Evolutionary conservation across 2,329 filamentous ascomycete species (phyloP).

Genomic region (Chaetomiaceae sp.): DNA sequence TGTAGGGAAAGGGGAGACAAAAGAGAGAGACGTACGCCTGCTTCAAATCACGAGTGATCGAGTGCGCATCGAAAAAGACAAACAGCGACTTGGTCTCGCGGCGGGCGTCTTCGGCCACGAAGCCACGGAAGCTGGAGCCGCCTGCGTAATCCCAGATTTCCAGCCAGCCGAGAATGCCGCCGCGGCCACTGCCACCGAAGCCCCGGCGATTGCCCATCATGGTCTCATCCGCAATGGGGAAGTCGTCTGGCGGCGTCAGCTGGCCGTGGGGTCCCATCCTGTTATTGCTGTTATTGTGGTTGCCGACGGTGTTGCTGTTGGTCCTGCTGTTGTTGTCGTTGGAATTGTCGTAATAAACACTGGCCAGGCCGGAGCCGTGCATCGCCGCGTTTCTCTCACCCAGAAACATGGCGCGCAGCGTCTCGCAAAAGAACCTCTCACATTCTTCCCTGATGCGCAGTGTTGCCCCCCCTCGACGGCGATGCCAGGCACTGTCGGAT

Average conservation of each 20-base stretch:
- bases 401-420: constrained; percentile 88
- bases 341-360: constrained; percentile 52
- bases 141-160: constrained; percentile 84
- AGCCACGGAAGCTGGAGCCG: constrained; percentile 80
- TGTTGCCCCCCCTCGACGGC: constrained; percentile 84
- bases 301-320: constrained; percentile 18
- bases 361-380: constrained; percentile 82
- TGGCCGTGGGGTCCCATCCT: constrained; percentile 11
- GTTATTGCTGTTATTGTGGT: constrained; percentile 13
- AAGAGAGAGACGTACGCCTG: constrained; percentile 63
- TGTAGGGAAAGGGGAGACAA: neutral
- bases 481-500: constrained; percentile 36
- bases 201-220: constrained; percentile 23
- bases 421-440: constrained; percentile 99
- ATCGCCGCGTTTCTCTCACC: constrained; percentile 80
- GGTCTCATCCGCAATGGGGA: constrained; percentile 29
- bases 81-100: constrained; percentile 71
- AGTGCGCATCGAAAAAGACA: constrained; percentile 74
- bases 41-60: constrained; percentile 75
- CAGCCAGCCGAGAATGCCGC: constrained; percentile 57
- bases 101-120: constrained; percentile 60
- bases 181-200: constrained; percentile 19
- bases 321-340: constrained; percentile 23
- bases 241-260: constrained; percentile 50
- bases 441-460: constrained; percentile 97